These are phyloP conservation scores for Cardamine occulta DNA, from an alignment of 345 rosid genomes.

Conservation along the genomic window DNA sequence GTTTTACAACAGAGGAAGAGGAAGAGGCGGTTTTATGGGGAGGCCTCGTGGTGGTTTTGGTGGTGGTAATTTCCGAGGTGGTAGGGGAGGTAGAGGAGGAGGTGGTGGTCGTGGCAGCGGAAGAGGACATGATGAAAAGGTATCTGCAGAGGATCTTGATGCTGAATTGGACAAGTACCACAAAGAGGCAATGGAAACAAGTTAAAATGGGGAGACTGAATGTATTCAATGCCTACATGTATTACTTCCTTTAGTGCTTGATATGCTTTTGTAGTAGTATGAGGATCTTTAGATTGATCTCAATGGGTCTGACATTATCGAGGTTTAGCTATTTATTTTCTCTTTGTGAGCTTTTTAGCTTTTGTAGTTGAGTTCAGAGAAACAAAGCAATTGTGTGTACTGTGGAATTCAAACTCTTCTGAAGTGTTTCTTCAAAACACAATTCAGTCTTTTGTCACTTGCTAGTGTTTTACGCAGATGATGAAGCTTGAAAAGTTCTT, in stretches of 20 bases:
- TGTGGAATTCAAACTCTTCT: neutral
- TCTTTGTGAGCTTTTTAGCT: constrained; percentile 26
- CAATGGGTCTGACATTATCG: constrained; percentile 18
- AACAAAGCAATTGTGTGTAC: constrained; percentile 27
- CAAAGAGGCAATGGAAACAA: constrained; percentile 53
- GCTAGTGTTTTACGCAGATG: constrained; percentile 4
- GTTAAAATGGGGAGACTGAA: constrained; percentile 25
- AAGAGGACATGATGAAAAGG: constrained; percentile 46
- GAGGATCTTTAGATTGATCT: constrained; percentile 35
- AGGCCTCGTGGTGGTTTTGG: constrained; percentile 48
- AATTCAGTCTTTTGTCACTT: neutral
- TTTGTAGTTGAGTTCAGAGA: constrained; percentile 13
- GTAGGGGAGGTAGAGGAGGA: constrained; percentile 48
- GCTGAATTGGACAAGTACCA: constrained; percentile 68
- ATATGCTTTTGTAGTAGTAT: constrained; percentile 39
- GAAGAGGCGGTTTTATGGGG: constrained; percentile 50
- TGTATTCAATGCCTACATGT: constrained; percentile 18
- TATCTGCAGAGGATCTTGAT: constrained; percentile 65
- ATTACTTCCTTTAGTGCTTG: constrained; percentile 29
- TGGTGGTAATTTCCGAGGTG: constrained; percentile 45
- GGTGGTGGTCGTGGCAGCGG: constrained; percentile 49
- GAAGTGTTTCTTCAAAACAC: constrained; percentile 22
- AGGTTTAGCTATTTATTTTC: constrained; percentile 12
- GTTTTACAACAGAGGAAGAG: constrained; percentile 43
- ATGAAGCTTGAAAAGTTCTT: neutral